Conservation (phyloP, 805 yeast species). For the Babjeviella inositovora region DNA sequence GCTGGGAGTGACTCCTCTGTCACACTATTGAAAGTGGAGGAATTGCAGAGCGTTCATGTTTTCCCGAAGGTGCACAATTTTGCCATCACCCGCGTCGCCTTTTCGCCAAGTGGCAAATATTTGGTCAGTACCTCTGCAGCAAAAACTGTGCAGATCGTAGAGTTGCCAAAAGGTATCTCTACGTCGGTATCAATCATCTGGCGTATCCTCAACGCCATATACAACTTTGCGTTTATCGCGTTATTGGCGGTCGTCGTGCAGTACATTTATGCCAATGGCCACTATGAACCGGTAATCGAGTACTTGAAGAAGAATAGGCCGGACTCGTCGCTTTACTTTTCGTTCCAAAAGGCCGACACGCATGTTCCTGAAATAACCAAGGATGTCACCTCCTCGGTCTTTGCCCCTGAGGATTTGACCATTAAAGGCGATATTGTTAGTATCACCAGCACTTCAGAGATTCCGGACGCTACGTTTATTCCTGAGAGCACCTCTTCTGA, state of each 20-base stretch:
- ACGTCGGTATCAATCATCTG: slow-evolving; percentile 19
- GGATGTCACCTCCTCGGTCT: no score
- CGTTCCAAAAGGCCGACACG: no score
- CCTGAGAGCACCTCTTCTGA: no score
- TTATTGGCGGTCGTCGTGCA: slow-evolving; percentile 16
- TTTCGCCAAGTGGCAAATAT: slow-evolving; percentile 51
- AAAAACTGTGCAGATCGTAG: slow-evolving; percentile 47
- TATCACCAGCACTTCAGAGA: no score
- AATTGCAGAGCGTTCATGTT: slow-evolving; percentile 31
- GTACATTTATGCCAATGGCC: slow-evolving; percentile 15
- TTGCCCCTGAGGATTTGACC: no score
- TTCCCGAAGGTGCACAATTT: slow-evolving; percentile 55
- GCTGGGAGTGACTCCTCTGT: slow-evolving; percentile 59
- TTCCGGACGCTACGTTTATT: no score
- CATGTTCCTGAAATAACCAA: no score
- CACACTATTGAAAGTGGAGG: slow-evolving; percentile 31
- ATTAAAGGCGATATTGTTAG: no score
- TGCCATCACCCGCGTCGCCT: slow-evolving; percentile 59
- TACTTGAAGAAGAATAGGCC: slow-evolving; percentile 6
- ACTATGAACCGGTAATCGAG: slow-evolving; percentile 10
- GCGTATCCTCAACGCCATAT: slow-evolving; percentile 14
- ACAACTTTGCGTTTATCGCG: slow-evolving; percentile 14
- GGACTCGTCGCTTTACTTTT: slow-evolving; percentile 9
- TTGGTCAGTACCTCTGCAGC: slow-evolving; percentile 71
- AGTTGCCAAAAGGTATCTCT: slow-evolving; percentile 34